These are phyloP conservation scores for Xylariaceae sp. DNA, from an alignment of 2,329 filamentous ascomycete species.

Conservation along the genomic window DNA sequence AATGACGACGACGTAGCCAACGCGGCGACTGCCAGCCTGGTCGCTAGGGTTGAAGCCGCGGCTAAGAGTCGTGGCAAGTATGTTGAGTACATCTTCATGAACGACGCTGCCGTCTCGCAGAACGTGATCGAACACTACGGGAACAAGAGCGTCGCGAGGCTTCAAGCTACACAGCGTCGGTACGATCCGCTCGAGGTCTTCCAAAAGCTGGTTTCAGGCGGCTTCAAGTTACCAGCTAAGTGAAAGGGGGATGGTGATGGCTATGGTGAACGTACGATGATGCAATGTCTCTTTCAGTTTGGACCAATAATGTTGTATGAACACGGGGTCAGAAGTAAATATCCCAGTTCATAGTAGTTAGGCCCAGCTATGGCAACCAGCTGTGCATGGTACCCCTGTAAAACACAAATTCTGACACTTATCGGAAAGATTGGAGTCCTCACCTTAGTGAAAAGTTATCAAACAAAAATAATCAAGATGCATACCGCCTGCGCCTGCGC, in stretches of 20 bases:
- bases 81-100: slow-evolving; percentile 37
- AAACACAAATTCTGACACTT: neutral
- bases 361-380: neutral
- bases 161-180: slow-evolving; percentile 28
- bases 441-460: too few species aligned
- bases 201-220: slow-evolving; percentile 32
- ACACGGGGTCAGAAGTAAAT: slow-evolving; percentile 3
- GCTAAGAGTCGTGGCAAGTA: slow-evolving; percentile 26
- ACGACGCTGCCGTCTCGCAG: slow-evolving; percentile 33
- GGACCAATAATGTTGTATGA: slow-evolving; percentile 16
- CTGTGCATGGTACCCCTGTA: slow-evolving; percentile 2
- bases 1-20: slow-evolving; percentile 32
- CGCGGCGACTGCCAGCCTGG: slow-evolving; percentile 29
- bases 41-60: slow-evolving; percentile 30
- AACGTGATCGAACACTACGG: slow-evolving; percentile 36
- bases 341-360: neutral
- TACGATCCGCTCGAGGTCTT: slow-evolving; percentile 33
- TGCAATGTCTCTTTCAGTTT: slow-evolving; percentile 13
- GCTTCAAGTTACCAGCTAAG: slow-evolving; percentile 34
- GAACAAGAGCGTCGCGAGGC: slow-evolving; percentile 29
- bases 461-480: too few species aligned
- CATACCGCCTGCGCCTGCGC: too few species aligned
- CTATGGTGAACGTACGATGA: slow-evolving; percentile 16
- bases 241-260: slow-evolving; percentile 11
- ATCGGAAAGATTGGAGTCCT: too few species aligned